These are phyloP conservation scores for Thelonectria discophora DNA, from an alignment of 2,329 filamentous ascomycete genomes.

Conservation along the genomic window DNA sequence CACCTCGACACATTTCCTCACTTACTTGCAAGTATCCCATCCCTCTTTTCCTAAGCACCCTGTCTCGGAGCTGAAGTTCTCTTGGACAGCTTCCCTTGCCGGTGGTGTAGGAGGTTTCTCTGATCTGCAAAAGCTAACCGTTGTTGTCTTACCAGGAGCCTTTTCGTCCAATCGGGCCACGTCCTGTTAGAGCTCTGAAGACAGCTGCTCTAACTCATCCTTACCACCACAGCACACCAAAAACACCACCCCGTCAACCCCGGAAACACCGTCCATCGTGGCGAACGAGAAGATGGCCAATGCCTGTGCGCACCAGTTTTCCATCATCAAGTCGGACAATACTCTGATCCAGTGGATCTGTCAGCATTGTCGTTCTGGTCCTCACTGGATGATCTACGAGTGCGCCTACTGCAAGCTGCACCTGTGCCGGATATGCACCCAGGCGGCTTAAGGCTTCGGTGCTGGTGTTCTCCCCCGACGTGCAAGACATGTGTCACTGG, in stretches of 20 bases:
- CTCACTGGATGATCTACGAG: conserved; percentile 74
- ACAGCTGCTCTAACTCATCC: conserved; percentile 19
- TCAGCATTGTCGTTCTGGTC: conserved; percentile 69
- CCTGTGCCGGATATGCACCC: conserved; percentile 67
- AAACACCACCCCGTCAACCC: conserved; percentile 25
- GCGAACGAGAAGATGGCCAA: conserved; percentile 55
- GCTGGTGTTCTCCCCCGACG: conserved; percentile 16
- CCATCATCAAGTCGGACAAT: conserved; percentile 72
- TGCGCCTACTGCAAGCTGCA: conserved; percentile 75
- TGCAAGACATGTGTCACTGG: conserved; percentile 31
- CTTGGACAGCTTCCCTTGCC: neutral
- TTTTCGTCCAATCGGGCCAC: conserved; percentile 37
- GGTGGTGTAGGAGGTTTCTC: conserved; percentile 9
- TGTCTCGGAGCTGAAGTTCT: neutral
- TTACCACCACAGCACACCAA: conserved; percentile 29
- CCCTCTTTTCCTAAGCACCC: neutral
- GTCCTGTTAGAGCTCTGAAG: conserved; percentile 35
- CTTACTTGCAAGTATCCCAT: neutral
- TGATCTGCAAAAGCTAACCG: conserved; percentile 39
- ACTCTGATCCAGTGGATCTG: conserved; percentile 73
- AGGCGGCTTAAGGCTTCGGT: conserved; percentile 43
- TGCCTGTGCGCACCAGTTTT: conserved; percentile 70
- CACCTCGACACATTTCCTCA: neutral
- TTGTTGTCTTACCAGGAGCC: conserved; percentile 28
- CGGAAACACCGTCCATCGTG: conserved; percentile 25